These are phyloP conservation scores for Boletus reticulatus DNA, from an alignment of 768 basidiomycete species.

Conservation along the genomic window DNA sequence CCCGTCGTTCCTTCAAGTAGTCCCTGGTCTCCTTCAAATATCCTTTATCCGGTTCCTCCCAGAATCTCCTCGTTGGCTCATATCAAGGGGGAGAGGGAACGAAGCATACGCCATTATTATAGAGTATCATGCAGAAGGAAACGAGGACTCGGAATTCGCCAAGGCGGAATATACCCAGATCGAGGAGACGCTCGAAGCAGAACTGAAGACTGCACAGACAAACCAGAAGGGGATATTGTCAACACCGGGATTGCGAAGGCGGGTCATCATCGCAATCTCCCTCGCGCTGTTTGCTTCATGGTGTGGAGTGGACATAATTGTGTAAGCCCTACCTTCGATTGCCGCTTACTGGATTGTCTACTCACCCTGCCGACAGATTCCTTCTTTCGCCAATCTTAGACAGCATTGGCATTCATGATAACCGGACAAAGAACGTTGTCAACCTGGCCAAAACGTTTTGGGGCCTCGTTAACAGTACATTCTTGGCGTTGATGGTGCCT, in stretches of 20 bases:
- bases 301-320: conserved; percentile 4
- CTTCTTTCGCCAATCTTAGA: conserved; percentile 6
- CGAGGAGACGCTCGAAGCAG: conserved; percentile 46
- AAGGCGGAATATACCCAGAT: conserved; percentile 59
- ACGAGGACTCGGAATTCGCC: conserved; percentile 49
- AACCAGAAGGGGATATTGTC: conserved; percentile 1
- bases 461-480: neutral
- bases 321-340: neutral
- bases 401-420: conserved; percentile 5
- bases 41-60: conserved; percentile 56
- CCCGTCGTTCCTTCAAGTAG: conserved; percentile 53
- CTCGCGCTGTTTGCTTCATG: conserved; percentile 16
- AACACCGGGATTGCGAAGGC: conserved; percentile 15
- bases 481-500: neutral
- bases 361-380: neutral
- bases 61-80: conserved; percentile 65
- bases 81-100: conserved; percentile 50
- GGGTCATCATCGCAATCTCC: conserved; percentile 8
- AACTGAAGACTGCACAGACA: neutral
- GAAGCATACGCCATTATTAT: conserved; percentile 48
- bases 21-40: conserved; percentile 54
- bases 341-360: neutral
- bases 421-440: conserved; percentile 14
- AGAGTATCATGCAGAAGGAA: conserved; percentile 64
- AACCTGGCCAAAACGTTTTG: neutral